These are phyloP conservation scores for Begonia loranthoides DNA, from an alignment of 306 rosid genomes.

Conservation along the genomic window DNA sequence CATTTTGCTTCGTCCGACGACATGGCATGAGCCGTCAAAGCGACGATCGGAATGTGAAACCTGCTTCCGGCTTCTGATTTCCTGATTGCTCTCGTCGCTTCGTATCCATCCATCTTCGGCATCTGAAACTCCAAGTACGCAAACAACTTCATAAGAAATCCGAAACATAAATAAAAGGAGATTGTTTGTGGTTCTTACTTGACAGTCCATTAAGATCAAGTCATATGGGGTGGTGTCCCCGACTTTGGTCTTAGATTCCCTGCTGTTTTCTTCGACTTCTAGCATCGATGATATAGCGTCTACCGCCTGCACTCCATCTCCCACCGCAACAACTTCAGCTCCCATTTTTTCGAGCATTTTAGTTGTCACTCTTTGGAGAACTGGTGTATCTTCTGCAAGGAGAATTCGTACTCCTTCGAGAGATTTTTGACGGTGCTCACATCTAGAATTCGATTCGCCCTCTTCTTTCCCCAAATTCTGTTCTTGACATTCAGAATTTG, in stretches of 20 bases:
- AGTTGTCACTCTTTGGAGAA: slow-evolving; percentile 86
- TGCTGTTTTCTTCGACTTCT: slow-evolving; percentile 27
- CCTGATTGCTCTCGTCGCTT: slow-evolving; percentile 90
- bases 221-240: slow-evolving; percentile 35
- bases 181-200: slow-evolving; percentile 38
- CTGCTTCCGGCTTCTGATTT: slow-evolving; percentile 62
- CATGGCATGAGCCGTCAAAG: slow-evolving; percentile 98
- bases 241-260: slow-evolving; percentile 9
- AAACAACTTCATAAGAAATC: slow-evolving; percentile 2
- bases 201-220: slow-evolving; percentile 96
- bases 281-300: slow-evolving; percentile 53
- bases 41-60: slow-evolving; percentile 79
- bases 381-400: slow-evolving; percentile 95
- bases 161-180: neutral
- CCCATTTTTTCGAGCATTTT: slow-evolving; percentile 99
- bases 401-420: slow-evolving; percentile 77
- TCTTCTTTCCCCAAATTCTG: slow-evolving; percentile 11
- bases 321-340: slow-evolving; percentile 70
- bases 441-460: slow-evolving; percentile 24
- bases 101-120: slow-evolving; percentile 99
- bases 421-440: slow-evolving; percentile 34
- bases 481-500: too few species aligned
- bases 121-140: slow-evolving; percentile 38
- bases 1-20: slow-evolving; percentile 97
- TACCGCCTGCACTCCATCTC: slow-evolving; percentile 90